These are phyloP conservation scores for Kluyveromyces marxianus DNA, from an alignment of 1,139 yeast species.

Conservation along the genomic window DNA sequence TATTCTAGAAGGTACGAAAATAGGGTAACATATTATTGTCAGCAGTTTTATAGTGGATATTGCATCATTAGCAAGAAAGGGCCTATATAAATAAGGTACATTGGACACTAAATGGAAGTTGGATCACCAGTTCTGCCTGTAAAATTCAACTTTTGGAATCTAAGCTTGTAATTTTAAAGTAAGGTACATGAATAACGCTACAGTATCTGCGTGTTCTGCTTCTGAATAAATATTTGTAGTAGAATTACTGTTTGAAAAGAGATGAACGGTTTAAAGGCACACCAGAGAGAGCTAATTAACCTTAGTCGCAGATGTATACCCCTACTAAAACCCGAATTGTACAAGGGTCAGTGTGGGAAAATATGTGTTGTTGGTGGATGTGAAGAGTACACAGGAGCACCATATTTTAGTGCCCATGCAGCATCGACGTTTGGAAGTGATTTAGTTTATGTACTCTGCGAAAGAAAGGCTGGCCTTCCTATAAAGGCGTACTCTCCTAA, in stretches of 20 bases:
- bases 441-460: slow-evolving; percentile 82
- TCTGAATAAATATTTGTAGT: no score
- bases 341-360: slow-evolving; percentile 84
- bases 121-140: no score
- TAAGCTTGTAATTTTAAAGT: no score
- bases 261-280: slow-evolving; percentile 10
- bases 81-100: no score
- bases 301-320: slow-evolving; percentile 53
- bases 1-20: no score
- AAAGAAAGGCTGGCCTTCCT: slow-evolving; percentile 64
- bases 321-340: slow-evolving; percentile 62
- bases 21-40: no score
- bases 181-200: no score
- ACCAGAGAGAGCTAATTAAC: slow-evolving; percentile 41
- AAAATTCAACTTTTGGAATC: no score
- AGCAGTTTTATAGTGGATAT: no score
- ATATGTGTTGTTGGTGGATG: slow-evolving; percentile 89
- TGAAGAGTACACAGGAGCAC: slow-evolving; percentile 92
- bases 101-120: no score
- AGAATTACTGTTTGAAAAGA: background rate
- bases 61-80: no score
- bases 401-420: slow-evolving; percentile 81
- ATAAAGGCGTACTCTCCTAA: slow-evolving; percentile 89
- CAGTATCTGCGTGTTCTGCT: no score
- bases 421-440: slow-evolving; percentile 84